Conservation (phyloP, 2,329 filamentous ascomycete species). For the Xylariaceae sp. region DNA sequence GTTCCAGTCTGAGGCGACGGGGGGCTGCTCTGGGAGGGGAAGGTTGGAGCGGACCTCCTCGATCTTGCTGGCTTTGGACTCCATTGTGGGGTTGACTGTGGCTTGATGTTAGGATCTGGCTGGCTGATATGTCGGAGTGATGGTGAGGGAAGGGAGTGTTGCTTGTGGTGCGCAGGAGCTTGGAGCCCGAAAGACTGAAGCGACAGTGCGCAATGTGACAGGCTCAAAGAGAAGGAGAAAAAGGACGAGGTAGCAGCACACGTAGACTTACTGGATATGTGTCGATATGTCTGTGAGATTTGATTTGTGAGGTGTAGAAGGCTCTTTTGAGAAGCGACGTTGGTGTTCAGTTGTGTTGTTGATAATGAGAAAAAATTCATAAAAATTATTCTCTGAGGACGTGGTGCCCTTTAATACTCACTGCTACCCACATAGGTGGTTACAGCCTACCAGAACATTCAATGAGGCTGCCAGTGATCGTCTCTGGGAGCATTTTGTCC, state of each 20-base stretch:
- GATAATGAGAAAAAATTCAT: neutral
- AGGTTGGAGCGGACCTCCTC: slow-evolving; percentile 67
- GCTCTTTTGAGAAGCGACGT: slow-evolving; percentile 1
- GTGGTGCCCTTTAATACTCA: neutral
- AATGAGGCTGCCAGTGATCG: slow-evolving; percentile 4
- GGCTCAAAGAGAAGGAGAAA: no score
- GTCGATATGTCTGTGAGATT: no score
- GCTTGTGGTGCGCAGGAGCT: neutral
- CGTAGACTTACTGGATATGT: no score
- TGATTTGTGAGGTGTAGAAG: slow-evolving; percentile 4
- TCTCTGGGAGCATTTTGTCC: slow-evolving; percentile 6
- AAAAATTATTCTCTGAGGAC: no score
- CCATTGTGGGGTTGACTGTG: slow-evolving; percentile 13
- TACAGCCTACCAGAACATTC: slow-evolving; percentile 1
- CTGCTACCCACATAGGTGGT: no score
- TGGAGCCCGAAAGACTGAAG: no score
- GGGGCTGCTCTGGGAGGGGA: slow-evolving; percentile 74
- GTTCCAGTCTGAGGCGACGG: slow-evolving; percentile 73
- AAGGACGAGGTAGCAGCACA: no score
- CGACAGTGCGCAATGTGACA: no score
- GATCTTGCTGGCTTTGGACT: slow-evolving; percentile 45
- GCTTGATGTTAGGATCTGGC: slow-evolving; percentile 5
- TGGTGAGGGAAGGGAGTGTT: neutral
- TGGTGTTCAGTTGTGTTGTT: neutral
- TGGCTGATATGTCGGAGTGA: neutral